Conservation (phyloP, 192 early-diverging fungal genomes). For the Gamsiella multidivaricata region DNA sequence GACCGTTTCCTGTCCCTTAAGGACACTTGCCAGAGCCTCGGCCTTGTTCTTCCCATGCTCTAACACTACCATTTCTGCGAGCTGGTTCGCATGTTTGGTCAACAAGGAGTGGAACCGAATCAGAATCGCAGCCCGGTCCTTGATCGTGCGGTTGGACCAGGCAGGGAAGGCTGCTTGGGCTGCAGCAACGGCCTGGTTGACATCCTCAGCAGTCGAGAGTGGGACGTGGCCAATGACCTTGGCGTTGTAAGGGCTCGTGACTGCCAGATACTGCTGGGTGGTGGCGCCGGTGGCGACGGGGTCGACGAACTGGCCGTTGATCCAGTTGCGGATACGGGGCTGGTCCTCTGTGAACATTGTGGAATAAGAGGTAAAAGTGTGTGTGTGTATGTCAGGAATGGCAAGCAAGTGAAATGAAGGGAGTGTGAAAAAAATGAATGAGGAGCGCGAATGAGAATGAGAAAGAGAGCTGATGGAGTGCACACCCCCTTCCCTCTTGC, state of each 20-base stretch:
- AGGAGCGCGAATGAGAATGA: too few species aligned
- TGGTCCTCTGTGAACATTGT: slow-evolving; percentile 46
- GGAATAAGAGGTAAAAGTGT: neutral
- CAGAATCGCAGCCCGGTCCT: slow-evolving; percentile 73
- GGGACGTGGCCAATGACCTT: slow-evolving; percentile 73
- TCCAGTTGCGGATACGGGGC: slow-evolving; percentile 52
- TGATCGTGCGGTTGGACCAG: slow-evolving; percentile 74
- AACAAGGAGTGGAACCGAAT: slow-evolving; percentile 69
- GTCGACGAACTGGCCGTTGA: slow-evolving; percentile 45
- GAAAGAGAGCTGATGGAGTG: too few species aligned
- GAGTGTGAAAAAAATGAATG: neutral
- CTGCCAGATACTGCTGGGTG: slow-evolving; percentile 55
- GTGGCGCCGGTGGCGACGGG: slow-evolving; percentile 8
- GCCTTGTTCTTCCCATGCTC: slow-evolving; percentile 86
- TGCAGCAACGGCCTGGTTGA: slow-evolving; percentile 68
- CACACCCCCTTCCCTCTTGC: too few species aligned
- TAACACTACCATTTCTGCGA: slow-evolving; percentile 75
- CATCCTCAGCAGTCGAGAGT: slow-evolving; percentile 65
- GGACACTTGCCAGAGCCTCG: slow-evolving; percentile 78
- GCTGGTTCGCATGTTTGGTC: slow-evolving; percentile 68
- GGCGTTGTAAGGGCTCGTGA: slow-evolving; percentile 73
- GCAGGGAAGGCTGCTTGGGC: slow-evolving; percentile 64
- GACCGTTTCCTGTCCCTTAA: slow-evolving; percentile 83
- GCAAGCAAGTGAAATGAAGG: slow-evolving; percentile 3
- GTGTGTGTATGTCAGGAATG: neutral